Percentiles rank a stretch among this genome's conserved stretches.
Evolutionary conservation across 2,329 filamentous ascomycete species (phyloP).

Genomic region (Penicillium nordicum): DNA sequence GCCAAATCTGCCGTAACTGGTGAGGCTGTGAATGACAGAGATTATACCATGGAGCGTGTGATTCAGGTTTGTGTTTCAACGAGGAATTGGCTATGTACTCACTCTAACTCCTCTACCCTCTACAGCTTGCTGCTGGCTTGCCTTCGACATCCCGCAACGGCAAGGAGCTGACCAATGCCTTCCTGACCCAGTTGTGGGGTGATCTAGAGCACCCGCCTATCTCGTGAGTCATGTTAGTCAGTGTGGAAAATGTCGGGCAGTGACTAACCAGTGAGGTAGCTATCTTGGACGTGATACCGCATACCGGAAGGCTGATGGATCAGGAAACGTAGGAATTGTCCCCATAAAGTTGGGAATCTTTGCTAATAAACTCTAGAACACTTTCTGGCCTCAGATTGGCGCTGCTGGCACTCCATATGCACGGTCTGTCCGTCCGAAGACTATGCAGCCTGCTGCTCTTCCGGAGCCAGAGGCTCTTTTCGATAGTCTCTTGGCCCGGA

Average conservation of each 20-base stretch:
- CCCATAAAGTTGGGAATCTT: constrained; percentile 27
- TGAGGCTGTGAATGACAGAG: constrained; percentile 58
- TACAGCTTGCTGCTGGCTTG: constrained; percentile 38
- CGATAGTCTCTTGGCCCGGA: constrained; percentile 63
- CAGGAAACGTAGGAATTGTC: constrained; percentile 36
- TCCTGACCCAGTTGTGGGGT: constrained; percentile 54
- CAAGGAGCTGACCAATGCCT: constrained; percentile 46
- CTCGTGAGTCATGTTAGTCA: constrained; percentile 33
- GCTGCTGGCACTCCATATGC: constrained; percentile 66
- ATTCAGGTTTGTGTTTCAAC: constrained; percentile 40
- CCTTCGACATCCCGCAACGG: constrained; percentile 35
- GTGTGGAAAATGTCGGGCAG: constrained; percentile 3
- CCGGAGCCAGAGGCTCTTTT: constrained; percentile 67
- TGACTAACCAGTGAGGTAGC: constrained; percentile 20
- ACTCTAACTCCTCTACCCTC: constrained; percentile 2
- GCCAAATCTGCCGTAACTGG: constrained; percentile 47
- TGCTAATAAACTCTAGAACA: constrained; percentile 52
- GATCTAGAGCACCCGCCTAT: constrained; percentile 55
- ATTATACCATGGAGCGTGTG: constrained; percentile 59
- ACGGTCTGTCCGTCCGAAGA: constrained; percentile 59
- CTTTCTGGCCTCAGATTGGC: constrained; percentile 61
- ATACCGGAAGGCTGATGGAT: constrained; percentile 39
- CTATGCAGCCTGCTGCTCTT: constrained; percentile 56
- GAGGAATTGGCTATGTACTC: background rate
- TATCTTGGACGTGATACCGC: constrained; percentile 38